Evolutionary conservation across 805 yeast genomes (phyloP), one percentile per base, ranked within the genome.

Genomic region (Candida peoriensis): DNA sequence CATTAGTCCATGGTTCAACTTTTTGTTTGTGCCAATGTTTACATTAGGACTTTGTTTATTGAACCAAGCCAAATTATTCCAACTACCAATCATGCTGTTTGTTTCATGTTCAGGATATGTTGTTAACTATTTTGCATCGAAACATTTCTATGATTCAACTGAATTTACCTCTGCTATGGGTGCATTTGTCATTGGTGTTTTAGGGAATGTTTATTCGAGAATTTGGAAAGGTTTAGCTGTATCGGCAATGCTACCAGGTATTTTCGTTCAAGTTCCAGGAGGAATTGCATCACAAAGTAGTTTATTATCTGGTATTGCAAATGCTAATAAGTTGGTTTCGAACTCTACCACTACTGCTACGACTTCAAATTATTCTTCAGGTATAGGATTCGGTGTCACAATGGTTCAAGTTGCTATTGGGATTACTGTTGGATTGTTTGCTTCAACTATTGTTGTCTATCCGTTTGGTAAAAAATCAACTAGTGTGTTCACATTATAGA

Each of bases 381-480:
- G 63, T 34, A 48, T 64, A 49, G 61, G 78, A 17, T 83, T 85
- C 50, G 94, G 94, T 52, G 68, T 79, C 39, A 76, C 88, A 6
- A 88, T 90, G 97, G 85, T 89, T 22, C 86, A 88, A 53, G 95
- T 89, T 14, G 81, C 94, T 6, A 78, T 89, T 41, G 97, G 97
- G 38, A 90, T 89, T 54, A 81, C 95, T 44, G 96, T 89, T 15
- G 97, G 97, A 0, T 66, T 89, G 32, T 90, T 86, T 62, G 85
- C 93, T 2, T 93, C 97, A 10, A 84, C 97, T 0, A 66, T 89
- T 36, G 80, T 82, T 23, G 89, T 89, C 3, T 89, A 89, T 61
- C 97, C 97, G 13, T 76, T 89, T 41, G 96, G 96, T 13, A 88
- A 88, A 59, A 84, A 83, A 63, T 72, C 83, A 27, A 84, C 96